These are phyloP conservation scores for Mycena polygramma DNA, from an alignment of 768 basidiomycete species.

Conservation along the genomic window DNA sequence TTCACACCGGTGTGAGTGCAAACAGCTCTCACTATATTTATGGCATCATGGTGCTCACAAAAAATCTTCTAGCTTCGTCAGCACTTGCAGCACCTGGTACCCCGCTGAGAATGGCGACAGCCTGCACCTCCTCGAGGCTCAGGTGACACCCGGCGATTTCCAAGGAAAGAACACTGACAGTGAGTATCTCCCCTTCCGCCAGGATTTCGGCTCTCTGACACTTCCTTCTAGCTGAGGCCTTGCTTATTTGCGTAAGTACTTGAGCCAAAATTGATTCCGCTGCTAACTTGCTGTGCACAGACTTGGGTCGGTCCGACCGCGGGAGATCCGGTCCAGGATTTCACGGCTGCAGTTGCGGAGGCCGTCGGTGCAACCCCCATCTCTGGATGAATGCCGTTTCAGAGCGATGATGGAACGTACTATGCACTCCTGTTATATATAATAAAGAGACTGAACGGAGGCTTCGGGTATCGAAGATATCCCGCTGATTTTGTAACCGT, in stretches of 20 bases:
- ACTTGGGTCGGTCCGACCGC: constrained; percentile 19
- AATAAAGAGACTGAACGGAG: constrained; percentile 18
- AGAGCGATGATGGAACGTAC: constrained; percentile 1
- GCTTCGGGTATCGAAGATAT: no score
- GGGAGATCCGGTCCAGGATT: constrained; percentile 25
- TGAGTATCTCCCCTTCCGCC: constrained; percentile 13
- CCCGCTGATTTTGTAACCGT: no score
- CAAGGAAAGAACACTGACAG: constrained; percentile 26
- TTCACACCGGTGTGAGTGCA: constrained; percentile 22
- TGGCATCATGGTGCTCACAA: constrained; percentile 4
- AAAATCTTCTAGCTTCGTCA: constrained; percentile 19
- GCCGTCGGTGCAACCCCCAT: constrained; percentile 22
- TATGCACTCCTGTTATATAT: constrained; percentile 10
- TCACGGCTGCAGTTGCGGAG: constrained; percentile 24
- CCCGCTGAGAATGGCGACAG: constrained; percentile 23
- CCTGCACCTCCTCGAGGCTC: constrained; percentile 16
- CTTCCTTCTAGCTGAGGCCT: constrained; percentile 18
- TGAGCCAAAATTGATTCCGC: constrained; percentile 6
- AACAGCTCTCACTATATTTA: constrained; percentile 4
- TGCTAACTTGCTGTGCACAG: constrained; percentile 18
- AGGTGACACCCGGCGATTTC: constrained; percentile 19
- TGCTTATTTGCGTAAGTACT: constrained; percentile 20
- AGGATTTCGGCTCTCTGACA: constrained; percentile 16
- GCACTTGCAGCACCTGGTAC: constrained; percentile 23
- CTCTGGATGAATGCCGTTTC: no score